Base-by-base conservation (phyloP, 1,139 yeast species). In the Magnusiomyces suaveolens region DNA sequence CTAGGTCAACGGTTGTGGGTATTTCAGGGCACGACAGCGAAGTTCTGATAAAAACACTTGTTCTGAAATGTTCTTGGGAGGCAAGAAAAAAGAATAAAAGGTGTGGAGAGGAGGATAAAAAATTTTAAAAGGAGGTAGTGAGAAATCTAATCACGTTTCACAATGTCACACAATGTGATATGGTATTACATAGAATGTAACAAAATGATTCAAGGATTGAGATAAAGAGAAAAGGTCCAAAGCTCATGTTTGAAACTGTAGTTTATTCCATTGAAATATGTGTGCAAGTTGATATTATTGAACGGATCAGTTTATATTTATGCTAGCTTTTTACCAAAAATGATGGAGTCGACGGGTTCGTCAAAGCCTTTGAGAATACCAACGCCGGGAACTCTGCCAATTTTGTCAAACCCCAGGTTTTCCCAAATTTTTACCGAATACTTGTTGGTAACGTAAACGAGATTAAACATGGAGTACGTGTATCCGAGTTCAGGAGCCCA, bases 361-460 rank as follows among this genome's bases (percentile, higher is more conserved):
- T 75, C 76, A 39, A 73, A 63, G 1, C 87, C 89, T 64, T 82
- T 83, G 58, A 87, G 69, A 1, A 75, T 73, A 0, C 84, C 95
- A 0, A 81, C 94, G 29, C 78, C 76, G 55, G 82, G 82, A 12
- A 87, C 73, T 46, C 74, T 72, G 0, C 95, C 95, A 50, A 86
- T 81, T 54, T 87, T 71, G 10, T 83, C 83, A 61, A 86, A 87
- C 0, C 92, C 90, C 39, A 87, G 72, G 1, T 71, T 60, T 52
- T 87, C 95, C 95, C 95, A 87, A 56, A 85, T 82, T 61, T 70
- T 75, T 61, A 75, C 64, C 62, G 90, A 83, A 2, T 87, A 94
- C 1, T 69, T 71, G 63, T 87, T 87, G 2, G 87, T 80, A 54
- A 75, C 89, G 65, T 82, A 87, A 0, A 87, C 95, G 54, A 87